Evolutionary conservation across 1,139 yeast genomes (phyloP).

Genomic region (Saccharomyces hybrid): DNA sequence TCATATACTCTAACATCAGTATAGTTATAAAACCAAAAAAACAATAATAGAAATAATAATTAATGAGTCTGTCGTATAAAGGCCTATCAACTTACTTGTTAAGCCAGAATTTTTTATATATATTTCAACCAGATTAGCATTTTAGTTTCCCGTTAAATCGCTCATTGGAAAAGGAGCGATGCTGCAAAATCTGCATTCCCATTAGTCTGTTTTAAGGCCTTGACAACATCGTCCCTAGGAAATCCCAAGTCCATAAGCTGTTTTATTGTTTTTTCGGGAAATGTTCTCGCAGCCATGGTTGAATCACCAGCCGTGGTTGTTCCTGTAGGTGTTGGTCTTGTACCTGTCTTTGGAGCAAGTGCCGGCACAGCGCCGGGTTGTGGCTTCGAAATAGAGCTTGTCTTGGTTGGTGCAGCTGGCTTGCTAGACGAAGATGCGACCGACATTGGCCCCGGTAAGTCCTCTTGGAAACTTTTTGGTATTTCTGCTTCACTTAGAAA

Average conservation of each 20-base stretch:
- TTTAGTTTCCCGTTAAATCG: background rate
- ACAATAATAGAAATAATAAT: background rate
- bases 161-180: slow-evolving; percentile 47
- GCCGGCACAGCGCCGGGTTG: slow-evolving; percentile 13
- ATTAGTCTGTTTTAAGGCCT: slow-evolving; percentile 56
- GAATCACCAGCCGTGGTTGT: slow-evolving; percentile 7
- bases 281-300: slow-evolving; percentile 13
- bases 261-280: slow-evolving; percentile 43
- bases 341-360: slow-evolving; percentile 15
- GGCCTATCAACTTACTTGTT: background rate
- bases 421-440: slow-evolving; percentile 1
- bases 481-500: slow-evolving; percentile 72
- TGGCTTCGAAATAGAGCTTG: background rate
- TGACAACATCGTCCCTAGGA: slow-evolving; percentile 50
- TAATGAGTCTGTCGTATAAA: background rate
- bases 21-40: background rate
- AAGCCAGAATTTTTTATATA: background rate
- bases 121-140: background rate
- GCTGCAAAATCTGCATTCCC: slow-evolving; percentile 89
- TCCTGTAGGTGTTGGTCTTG: slow-evolving; percentile 19
- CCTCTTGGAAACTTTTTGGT: slow-evolving; percentile 35
- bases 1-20: background rate
- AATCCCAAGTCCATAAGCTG: slow-evolving; percentile 68
- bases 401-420: background rate
- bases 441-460: slow-evolving; percentile 1